Evolutionary conservation across 495 filamentous ascomycete genomes (phyloP), one percentile per base, ranked within the genome.

Genomic region (Podospora pseudoanserina): DNA sequence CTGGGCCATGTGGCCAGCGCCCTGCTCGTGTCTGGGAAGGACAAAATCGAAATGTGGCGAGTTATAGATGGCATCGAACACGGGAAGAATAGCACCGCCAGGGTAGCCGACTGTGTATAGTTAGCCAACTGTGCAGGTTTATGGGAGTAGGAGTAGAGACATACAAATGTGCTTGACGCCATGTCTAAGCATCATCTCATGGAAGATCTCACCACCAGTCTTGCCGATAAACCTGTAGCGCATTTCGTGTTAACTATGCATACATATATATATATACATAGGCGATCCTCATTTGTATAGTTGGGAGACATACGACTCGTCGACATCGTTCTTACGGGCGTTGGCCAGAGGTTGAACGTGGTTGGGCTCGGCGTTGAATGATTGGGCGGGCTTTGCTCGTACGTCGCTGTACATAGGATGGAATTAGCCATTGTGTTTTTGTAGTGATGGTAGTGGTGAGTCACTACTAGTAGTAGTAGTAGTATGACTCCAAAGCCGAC

Each of bases 101-200:
- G 90, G 86, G 73, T 92, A 92, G 30, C 90, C 90, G 75, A 92
- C 81, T 84, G 62, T 39, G 67, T 65, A 18, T 66, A 67, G 59
- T 74, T 72, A 77, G 76, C 67, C 39, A 71, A 58, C 26, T 54
- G 23, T 15, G 23, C n/a, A 20, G 63, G 16, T 53, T 49, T 58
- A 23, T 64, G 27, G 66, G 54, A 32, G 49, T 54, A 67, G 72
- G 34, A 60, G 59, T 27, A 2, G 28, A 59, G 73, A 91, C 90
- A 78, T 82, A 93, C 91, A 96, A 74, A 97, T 84, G 79, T 96
- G 91, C 82, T 97, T 94, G 32, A 99, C 96, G 69, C 83, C 87
- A 69, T 94, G 92, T 74, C 95, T 84, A 55, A 93, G 86, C 92
- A 99, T 97, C 95, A 99, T 98, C 80, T 99, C 94, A 74, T 99